Base-by-base conservation (phyloP, 1,284 basidiomycete species). In the Cronartium quercuum region DNA sequence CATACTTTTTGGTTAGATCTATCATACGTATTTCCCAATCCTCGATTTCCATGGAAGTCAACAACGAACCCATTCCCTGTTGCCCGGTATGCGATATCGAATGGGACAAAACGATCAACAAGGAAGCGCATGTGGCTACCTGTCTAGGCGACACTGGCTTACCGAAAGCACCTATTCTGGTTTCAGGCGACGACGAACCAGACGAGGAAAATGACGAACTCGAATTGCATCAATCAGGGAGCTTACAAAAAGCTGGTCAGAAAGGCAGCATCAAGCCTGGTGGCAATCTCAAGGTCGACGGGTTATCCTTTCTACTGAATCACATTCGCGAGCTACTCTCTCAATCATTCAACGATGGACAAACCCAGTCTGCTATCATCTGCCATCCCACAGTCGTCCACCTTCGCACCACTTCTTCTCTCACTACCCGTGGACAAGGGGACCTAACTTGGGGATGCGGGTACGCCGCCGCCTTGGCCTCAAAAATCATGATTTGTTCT, bases 371-470 rank as follows among this genome's bases (percentile, higher is more conserved):
- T 10, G 68, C 68, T 7, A 34, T 47, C 13, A 3, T 71, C n/a
- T 58, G 47, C 40, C 37, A 65, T 57, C 38, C 35, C 2, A 7
- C 58, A 4, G 51, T 66, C 12, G 15, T 55, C 6, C 55, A 66
- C n/a, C 65, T 74, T 42, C 34, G 55, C 3, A 51, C 70, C n/a
- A 24, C 15, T 13, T 40, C 63, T 15, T 57, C 63, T 18, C n/a
- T 37, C 15, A 13, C 35, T 18, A 15, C 18, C 21, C 51, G 63
- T 37, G 70, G 70, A 1, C n/a, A 15, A 15, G 51, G 70, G 7
- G 70, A 74, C 29, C 60, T 61, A 42, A 57, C 63, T 21, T 74
- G 70, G 70, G 70, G 70, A 37, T 74, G 70, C 42, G 70, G 78
- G 2, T 29, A 29, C 29, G 29, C 29, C 29, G 29, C 29, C 29